Evolutionary conservation across 805 yeast genomes (phyloP), one percentile per base, ranked within the genome.

Genomic region (Candida ascalaphidarum): DNA sequence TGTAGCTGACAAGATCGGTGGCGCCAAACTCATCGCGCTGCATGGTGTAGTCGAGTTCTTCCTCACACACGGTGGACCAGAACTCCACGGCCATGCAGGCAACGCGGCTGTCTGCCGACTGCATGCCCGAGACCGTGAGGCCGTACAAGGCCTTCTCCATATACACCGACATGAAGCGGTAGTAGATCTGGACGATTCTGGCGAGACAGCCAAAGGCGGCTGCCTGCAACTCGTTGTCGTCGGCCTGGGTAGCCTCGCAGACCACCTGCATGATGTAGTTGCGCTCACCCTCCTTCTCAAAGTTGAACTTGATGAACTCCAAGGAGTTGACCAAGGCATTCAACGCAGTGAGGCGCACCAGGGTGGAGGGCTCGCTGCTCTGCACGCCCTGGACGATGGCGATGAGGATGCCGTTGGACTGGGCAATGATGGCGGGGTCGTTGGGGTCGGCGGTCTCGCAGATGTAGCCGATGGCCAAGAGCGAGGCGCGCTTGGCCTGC

Each of bases 41-140:
- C 34, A 73, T 55, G 11, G 81, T 74, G 34, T 83, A 76, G 38
- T 84, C 96, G 37, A 82, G 68, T 57, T 92, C 98, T 50, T 81
- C 96, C 61, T 92, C 98, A 63, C 97, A 88, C n/a, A 92, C 92
- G n/a, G 98, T 85, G 34, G 89, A 77, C 98, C 98, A 92, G 54
- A 92, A 89, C 61, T 92, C 98, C 33, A 92, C 92, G 17, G 98
- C 96, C 96, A 89, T 88, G 50, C 96, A 85, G 1, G 96, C 81
- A 17, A 92, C 97, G 44, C 74, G 74, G 45, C 82, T 94, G 58
- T 84, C 81, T 19, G 60, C 49, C 32, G 85, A 78, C 55, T 79
- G 79, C 96, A 92, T 92, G 24, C 97, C 96, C 13, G 77, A 60
- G 24, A 89, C 86, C 4, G 97, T 88, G 34, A 92, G 68, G 11